Evolutionary conservation across 148 eudicot genomes (phyloP), one percentile per base, ranked within the genome.

Genomic region (Talinum fruticosum): DNA sequence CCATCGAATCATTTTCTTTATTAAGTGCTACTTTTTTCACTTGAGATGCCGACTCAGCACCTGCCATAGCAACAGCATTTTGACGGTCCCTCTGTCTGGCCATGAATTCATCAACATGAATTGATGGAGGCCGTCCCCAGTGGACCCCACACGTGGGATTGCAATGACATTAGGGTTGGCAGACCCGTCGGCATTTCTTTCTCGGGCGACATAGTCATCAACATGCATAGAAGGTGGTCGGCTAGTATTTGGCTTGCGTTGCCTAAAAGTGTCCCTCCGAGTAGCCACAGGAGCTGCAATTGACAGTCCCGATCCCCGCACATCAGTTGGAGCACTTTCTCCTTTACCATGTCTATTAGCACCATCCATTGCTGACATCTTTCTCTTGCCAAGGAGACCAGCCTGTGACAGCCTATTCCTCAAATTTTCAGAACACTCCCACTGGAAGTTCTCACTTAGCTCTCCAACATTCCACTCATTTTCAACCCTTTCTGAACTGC

Each of bases 211-310:
- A 82, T 93, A 96, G 84, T 96, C 98, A 84, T 96, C 99, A 24
- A 96, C 99, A 37, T 96, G 99, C 98, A 90, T 93, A 73, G 99
- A 96, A 54, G 99, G 95, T n/a, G 95, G 98, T 81, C 99, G 85
- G 86, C 98, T 96, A 59, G 95, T 91, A 79, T 96, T 96, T 70
- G 99, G 98, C 89, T 90, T 96, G 49, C 98, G 97, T 80, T 84
- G 93, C 71, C 99, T 83, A 78, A 93, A 96, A 67, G 87, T 84
- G 66, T 93, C 97, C 66, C 98, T 87, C 32, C 99, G 96, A 72
- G 90, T 87, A 23, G 97, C 89, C 29, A 84, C 89, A 24, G 90
- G 73, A 78, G 97, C 82, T 16, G 83, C 75, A 72, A 77, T 71
- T 62, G 89, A 75, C 33, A 80, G 81, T 15, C 85, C 97, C 21